phyloP scores from a whole-genome alignment of 179 eudicot species.

The Gypsophila paniculata region DNA sequence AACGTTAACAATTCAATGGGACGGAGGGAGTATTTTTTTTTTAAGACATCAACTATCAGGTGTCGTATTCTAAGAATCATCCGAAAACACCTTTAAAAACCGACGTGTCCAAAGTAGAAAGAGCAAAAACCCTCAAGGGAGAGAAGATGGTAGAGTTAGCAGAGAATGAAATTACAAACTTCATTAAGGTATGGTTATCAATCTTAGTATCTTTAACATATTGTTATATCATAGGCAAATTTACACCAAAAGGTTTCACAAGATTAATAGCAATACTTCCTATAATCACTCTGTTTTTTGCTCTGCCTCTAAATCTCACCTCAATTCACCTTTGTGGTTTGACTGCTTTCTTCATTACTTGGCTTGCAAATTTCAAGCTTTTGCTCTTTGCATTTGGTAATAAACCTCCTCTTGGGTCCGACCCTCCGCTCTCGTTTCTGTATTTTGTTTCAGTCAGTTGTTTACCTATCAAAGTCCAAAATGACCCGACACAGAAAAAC shows the following conservation, averaged over 20 bases:
- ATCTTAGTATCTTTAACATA: constrained; percentile 31
- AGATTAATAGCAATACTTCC: constrained; percentile 42
- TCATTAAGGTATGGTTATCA: constrained; percentile 42
- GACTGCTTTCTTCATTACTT: constrained; percentile 42
- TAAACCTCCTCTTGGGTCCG: constrained; percentile 38
- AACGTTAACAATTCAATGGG: too few species aligned
- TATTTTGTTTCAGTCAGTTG: constrained; percentile 39
- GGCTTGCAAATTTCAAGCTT: constrained; percentile 66
- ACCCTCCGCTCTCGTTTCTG: constrained; percentile 30
- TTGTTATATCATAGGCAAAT: constrained; percentile 33
- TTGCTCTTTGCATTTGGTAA: constrained; percentile 39
- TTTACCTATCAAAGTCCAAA: constrained; percentile 42
- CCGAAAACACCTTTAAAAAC: background rate
- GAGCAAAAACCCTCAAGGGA: background rate
- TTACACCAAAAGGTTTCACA: constrained; percentile 27
- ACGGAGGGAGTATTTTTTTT: too few species aligned
- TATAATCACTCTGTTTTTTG: constrained; percentile 34
- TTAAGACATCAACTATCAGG: too few species aligned
- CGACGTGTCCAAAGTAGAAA: background rate
- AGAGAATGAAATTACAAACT: constrained; percentile 43
- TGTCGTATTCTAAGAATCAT: background rate
- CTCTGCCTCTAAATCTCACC: constrained; percentile 44
- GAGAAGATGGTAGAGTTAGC: constrained; percentile 29
- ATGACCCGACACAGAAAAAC: background rate
- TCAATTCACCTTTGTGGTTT: constrained; percentile 40